A percentile compares a stretch with the other conserved stretches of the same genome.
These are phyloP conservation scores for Xylaria hypoxylon DNA, from an alignment of 2,329 filamentous ascomycete species.

Conservation along the genomic window DNA sequence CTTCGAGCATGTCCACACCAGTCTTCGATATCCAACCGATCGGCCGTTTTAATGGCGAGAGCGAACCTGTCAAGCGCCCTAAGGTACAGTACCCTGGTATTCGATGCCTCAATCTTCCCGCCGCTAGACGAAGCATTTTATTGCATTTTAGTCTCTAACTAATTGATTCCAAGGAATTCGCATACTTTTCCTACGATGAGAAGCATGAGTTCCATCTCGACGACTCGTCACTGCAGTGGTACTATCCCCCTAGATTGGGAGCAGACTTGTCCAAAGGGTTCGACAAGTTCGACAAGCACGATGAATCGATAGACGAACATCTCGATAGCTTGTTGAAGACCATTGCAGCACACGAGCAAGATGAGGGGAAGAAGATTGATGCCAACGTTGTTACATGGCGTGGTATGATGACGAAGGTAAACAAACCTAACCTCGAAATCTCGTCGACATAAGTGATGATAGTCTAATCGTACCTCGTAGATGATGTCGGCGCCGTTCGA, in stretches of 20 bases:
- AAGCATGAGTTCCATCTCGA: slow-evolving; percentile 81
- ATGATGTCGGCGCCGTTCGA: slow-evolving; percentile 89
- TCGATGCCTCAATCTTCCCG: not conserved
- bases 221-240: slow-evolving; percentile 85
- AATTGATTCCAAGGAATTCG: slow-evolving; percentile 75
- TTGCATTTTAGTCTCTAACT: slow-evolving; percentile 2
- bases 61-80: slow-evolving; percentile 78
- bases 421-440: not conserved
- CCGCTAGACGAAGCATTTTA: not conserved
- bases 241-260: slow-evolving; percentile 80
- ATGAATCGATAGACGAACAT: slow-evolving; percentile 87
- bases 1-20: slow-evolving; percentile 23
- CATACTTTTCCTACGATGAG: slow-evolving; percentile 93
- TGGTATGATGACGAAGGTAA: slow-evolving; percentile 98
- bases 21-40: slow-evolving; percentile 76
- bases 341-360: slow-evolving; percentile 78
- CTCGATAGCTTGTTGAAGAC: slow-evolving; percentile 84
- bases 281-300: slow-evolving; percentile 82
- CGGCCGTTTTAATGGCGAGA: slow-evolving; percentile 73
- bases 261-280: slow-evolving; percentile 84
- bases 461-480: slow-evolving; percentile 58
- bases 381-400: slow-evolving; percentile 91
- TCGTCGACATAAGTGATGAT: not conserved
- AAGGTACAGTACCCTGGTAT: slow-evolving; percentile 62
- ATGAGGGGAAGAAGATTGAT: slow-evolving; percentile 73